These are phyloP conservation scores for Endogone sp. DNA, from an alignment of 192 early-diverging fungal genomes.

Conservation along the genomic window DNA sequence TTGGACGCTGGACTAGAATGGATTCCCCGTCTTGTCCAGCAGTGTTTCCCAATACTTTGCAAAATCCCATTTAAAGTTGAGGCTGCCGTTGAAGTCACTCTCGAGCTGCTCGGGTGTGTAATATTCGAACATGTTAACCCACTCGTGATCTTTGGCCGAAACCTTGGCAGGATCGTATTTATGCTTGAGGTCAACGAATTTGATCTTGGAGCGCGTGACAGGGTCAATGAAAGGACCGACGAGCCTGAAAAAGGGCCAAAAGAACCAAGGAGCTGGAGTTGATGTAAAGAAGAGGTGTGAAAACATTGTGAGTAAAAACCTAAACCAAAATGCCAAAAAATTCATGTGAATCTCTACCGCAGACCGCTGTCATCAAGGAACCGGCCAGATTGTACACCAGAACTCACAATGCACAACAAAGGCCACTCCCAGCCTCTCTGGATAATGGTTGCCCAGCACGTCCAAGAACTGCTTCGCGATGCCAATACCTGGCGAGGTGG, in stretches of 20 bases:
- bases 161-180: constrained; percentile 19
- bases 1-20: background rate
- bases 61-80: constrained; percentile 64
- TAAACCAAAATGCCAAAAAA: no score
- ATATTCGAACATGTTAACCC: constrained; percentile 46
- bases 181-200: constrained; percentile 71
- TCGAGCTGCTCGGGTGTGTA: constrained; percentile 58
- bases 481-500: constrained; percentile 63
- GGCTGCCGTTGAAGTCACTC: constrained; percentile 69
- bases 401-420: constrained; percentile 63
- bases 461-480: constrained; percentile 78
- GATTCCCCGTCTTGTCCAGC: constrained; percentile 20
- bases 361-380: constrained; percentile 8
- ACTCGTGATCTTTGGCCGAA: constrained; percentile 20
- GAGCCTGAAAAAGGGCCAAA: constrained; percentile 77
- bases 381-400: background rate
- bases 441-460: constrained; percentile 84
- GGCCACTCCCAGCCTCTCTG: constrained; percentile 72
- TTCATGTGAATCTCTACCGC: background rate
- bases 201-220: constrained; percentile 82
- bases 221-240: constrained; percentile 91
- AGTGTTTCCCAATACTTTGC: constrained; percentile 63
- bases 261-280: constrained; percentile 73
- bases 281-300: background rate
- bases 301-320: background rate